These are phyloP conservation scores for Geotrichum citri-aurantii DNA, from an alignment of 1,139 yeast species.

Conservation along the genomic window DNA sequence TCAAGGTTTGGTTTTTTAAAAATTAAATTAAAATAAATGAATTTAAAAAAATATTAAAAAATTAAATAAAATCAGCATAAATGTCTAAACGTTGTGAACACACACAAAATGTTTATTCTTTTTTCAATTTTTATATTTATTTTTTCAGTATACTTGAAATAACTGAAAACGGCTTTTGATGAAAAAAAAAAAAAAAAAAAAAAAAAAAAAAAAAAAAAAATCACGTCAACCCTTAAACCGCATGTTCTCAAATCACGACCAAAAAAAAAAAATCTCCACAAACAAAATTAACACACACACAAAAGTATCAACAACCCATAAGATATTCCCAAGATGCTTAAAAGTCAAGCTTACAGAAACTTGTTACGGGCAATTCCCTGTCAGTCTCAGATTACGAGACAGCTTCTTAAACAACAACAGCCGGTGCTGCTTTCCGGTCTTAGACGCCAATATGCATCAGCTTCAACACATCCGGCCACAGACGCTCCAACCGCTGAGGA, in stretches of 20 bases:
- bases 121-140: background rate
- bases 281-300: background rate
- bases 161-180: background rate
- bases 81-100: constrained; percentile 2
- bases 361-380: background rate
- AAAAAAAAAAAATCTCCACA: background rate
- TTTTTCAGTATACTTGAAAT: no score
- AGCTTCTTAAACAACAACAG: background rate
- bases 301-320: no score
- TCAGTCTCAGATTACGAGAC: background rate
- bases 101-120: background rate
- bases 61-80: constrained; percentile 6
- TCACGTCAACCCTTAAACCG: background rate
- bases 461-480: constrained; percentile 11
- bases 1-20: no score
- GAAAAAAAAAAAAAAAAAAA: background rate
- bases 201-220: background rate
- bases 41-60: no score
- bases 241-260: background rate
- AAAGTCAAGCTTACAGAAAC: background rate
- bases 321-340: constrained; percentile 1
- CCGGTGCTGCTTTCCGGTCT: background rate
- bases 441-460: constrained; percentile 11
- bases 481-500: constrained; percentile 15
- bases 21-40: no score